These are phyloP conservation scores for Citrullus mucosospermus DNA, from an alignment of 306 rosid genomes.

Conservation along the genomic window DNA sequence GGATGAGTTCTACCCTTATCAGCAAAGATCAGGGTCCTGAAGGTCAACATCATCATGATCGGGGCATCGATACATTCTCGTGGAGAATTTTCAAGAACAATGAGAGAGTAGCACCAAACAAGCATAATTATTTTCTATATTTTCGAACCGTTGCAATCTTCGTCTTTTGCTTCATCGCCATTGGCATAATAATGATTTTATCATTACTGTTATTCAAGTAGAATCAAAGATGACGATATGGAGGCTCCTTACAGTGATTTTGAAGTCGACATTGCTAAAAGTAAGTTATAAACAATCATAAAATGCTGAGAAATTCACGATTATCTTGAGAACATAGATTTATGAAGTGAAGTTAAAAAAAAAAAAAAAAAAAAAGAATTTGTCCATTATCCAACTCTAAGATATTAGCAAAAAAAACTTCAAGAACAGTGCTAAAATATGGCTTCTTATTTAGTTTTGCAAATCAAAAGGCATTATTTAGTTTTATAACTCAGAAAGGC, in stretches of 20 bases:
- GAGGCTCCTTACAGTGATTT: background rate
- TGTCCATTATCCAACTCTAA: background rate
- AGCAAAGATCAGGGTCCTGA: background rate
- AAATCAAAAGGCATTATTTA: background rate
- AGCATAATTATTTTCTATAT: background rate
- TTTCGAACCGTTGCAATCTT: background rate
- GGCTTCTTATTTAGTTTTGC: background rate
- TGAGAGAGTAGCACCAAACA: background rate
- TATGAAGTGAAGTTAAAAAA: background rate
- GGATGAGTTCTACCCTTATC: background rate
- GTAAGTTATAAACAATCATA: background rate
- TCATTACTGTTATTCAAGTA: background rate
- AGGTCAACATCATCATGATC: background rate
- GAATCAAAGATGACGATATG: background rate
- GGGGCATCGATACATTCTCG: background rate
- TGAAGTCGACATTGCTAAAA: background rate
- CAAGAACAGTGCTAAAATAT: background rate
- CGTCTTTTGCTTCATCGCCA: background rate
- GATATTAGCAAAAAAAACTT: background rate
- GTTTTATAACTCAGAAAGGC: background rate
- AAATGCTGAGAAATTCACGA: background rate
- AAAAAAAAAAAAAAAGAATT: background rate
- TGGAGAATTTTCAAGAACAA: background rate
- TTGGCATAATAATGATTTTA: background rate
- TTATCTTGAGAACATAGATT: background rate